These are phyloP conservation scores for Agaricus blazei DNA, from an alignment of 768 basidiomycete species.

Conservation along the genomic window DNA sequence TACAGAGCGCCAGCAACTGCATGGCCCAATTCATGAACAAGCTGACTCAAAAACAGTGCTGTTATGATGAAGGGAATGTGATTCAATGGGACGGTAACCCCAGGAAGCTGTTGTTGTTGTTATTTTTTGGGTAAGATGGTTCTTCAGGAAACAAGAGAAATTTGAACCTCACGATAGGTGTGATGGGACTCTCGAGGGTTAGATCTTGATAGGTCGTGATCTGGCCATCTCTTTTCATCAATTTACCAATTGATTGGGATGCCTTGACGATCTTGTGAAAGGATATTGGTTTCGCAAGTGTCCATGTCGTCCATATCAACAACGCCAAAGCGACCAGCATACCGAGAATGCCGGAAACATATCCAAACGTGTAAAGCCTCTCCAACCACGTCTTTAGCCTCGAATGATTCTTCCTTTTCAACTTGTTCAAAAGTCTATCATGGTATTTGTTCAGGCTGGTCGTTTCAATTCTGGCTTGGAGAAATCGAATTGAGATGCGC, in stretches of 20 bases:
- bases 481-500: background rate
- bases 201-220: background rate
- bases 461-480: conserved; percentile 4
- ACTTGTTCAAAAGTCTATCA: background rate
- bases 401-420: background rate
- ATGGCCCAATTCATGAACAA: conserved; percentile 81
- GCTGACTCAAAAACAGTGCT: conserved; percentile 57
- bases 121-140: too few relatives aligned
- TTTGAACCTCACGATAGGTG: conserved; percentile 1
- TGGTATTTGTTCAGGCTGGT: conserved; percentile 1
- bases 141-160: background rate
- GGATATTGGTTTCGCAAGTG: background rate
- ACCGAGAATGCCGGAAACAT: background rate
- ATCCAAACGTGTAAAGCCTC: conserved; percentile 5
- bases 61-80: conserved; percentile 64
- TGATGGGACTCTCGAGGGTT: background rate
- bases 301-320: conserved; percentile 6
- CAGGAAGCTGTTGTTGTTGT: conserved; percentile 57
- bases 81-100: conserved; percentile 70
- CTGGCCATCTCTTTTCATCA: conserved; percentile 1
- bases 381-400: conserved; percentile 1
- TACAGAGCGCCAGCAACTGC: conserved; percentile 76
- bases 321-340: conserved; percentile 2
- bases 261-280: background rate
- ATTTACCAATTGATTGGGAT: background rate